Evolutionary conservation across 2,329 filamentous ascomycete genomes (phyloP).

Genomic region (Fusarium scirpi): DNA sequence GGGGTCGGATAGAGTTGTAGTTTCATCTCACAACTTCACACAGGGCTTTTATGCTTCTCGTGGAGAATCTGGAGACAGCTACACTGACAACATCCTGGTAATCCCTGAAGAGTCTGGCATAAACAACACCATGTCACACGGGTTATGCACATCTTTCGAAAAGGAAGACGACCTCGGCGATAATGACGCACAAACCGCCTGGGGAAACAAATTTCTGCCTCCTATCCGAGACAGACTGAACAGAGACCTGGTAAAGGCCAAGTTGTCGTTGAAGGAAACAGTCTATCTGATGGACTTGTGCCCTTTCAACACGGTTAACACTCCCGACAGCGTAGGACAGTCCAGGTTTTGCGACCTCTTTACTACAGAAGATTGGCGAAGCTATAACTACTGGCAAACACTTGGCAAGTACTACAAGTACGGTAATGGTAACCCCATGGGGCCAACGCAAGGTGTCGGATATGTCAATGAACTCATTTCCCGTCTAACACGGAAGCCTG

Average conservation of each 20-base stretch:
- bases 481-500: conserved; percentile 75
- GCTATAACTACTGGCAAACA: conserved; percentile 84
- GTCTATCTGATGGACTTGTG: conserved; percentile 89
- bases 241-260: conserved; percentile 73
- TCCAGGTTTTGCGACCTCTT: conserved; percentile 85
- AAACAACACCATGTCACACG: conserved; percentile 88
- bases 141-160: conserved; percentile 78
- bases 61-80: conserved; percentile 54
- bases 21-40: conserved; percentile 81
- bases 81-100: conserved; percentile 69
- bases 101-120: conserved; percentile 73
- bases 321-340: conserved; percentile 59
- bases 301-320: conserved; percentile 83
- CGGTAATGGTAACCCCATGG: conserved; percentile 80
- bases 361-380: conserved; percentile 76
- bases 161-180: conserved; percentile 64
- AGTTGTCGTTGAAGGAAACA: conserved; percentile 71
- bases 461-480: conserved; percentile 90
- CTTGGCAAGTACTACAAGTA: conserved; percentile 89
- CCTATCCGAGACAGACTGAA: conserved; percentile 78
- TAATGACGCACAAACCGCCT: conserved; percentile 65
- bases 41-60: conserved; percentile 73
- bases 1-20: conserved; percentile 76
- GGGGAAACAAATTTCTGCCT: conserved; percentile 72
- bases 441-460: conserved; percentile 86